Evolutionary conservation across 108 stramenopile species (phyloP), one percentile per base, ranked within the genome.

Genomic region (Stephanodiscus minutulus): DNA sequence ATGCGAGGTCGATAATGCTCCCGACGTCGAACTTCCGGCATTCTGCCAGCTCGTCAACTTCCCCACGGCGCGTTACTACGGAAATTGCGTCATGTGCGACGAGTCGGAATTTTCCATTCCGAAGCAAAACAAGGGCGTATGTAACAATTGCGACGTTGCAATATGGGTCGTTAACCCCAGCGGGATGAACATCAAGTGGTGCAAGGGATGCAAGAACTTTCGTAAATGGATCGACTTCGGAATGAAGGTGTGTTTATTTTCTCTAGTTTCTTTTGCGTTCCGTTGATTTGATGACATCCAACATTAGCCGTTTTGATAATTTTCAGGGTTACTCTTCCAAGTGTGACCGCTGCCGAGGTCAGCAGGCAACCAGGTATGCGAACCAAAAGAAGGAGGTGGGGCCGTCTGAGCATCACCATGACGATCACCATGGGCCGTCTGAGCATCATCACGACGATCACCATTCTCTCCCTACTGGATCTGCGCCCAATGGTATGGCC

Each of bases 161-260:
- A 69, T 80, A 12, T 80, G 79, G 79, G 54, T 80, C 22, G 18
- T 75, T 10, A 41, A 59, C n/a, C 31, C 59, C 25, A 64, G 61
- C 29, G 79, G 79, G 56, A 61, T 80, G 62, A 68, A 80, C 27
- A 70, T 80, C 53, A 74, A 75, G 55, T 80, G 79, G 79, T 80
- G 79, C 25, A 80, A 80, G 62, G 79, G 79, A 35, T 80, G 79
- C 67, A 80, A 80, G 55, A 80, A 80, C 67, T 80, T 80, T 58
- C 61, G 55, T 17, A 80, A 74, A 44, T 80, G 79, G 79, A 35
- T 70, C 47, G 79, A 68, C 37, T 80, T 80, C 64, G 79, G 79
- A n/a, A 55, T 50, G 28, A 80, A 78, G 75, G 75, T 76, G 54
- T 62, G 67, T 41, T 44, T 13, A 44, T 31, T 5, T 13, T 48